phyloP scores from a whole-genome alignment of 495 filamentous ascomycete species.

The Tuber aestivum region DNA sequence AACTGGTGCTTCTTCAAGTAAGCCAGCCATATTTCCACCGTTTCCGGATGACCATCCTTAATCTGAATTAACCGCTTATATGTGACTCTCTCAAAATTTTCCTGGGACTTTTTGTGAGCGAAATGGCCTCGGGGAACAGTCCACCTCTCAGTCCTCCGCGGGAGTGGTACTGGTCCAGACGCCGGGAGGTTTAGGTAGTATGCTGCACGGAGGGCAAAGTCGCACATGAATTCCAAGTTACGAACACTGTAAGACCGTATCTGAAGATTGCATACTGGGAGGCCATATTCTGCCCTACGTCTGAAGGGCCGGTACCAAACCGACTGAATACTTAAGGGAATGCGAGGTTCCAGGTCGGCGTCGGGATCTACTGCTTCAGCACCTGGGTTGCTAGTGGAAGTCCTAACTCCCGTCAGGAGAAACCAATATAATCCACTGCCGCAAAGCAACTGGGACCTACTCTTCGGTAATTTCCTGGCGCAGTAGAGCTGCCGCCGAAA shows the following conservation, averaged over 20 bases:
- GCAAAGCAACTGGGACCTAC: constrained; percentile 1
- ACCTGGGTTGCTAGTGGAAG: background rate
- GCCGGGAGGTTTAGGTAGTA: constrained; percentile 89
- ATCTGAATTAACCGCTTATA: constrained; percentile 83
- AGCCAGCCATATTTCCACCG: constrained; percentile 82
- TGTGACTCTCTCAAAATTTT: constrained; percentile 93
- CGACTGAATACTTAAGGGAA: constrained; percentile 57
- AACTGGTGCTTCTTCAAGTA: constrained; percentile 86
- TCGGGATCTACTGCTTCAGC: background rate
- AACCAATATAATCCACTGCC: background rate
- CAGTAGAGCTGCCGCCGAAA: constrained; percentile 22
- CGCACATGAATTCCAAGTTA: constrained; percentile 88
- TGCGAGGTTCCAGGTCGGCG: constrained; percentile 18
- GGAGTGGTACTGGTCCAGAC: constrained; percentile 80
- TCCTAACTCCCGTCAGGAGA: background rate
- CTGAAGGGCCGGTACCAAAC: constrained; percentile 80
- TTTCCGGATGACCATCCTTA: constrained; percentile 82
- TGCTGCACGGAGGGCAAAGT: constrained; percentile 89
- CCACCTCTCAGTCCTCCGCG: constrained; percentile 81
- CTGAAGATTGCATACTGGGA: constrained; percentile 84
- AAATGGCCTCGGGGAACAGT: constrained; percentile 86
- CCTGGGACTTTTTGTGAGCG: constrained; percentile 92
- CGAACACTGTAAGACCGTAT: constrained; percentile 84
- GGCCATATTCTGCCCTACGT: constrained; percentile 62
- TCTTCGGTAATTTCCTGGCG: constrained; percentile 12